Percentiles rank a stretch among this genome's conserved stretches.
Evolutionary conservation across 495 filamentous ascomycete species (phyloP).

Genomic region (Daldinia concentrica): DNA sequence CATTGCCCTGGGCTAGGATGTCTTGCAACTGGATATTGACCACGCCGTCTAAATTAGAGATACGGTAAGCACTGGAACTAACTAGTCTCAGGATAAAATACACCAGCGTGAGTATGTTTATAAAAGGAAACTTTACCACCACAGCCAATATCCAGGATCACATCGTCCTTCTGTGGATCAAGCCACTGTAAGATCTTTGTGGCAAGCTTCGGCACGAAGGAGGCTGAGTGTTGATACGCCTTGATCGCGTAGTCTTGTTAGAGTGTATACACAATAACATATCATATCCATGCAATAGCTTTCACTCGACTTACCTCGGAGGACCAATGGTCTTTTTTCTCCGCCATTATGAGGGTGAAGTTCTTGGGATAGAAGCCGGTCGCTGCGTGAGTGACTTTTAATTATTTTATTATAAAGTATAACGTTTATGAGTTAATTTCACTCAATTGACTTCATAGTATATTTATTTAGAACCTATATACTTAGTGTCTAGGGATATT

Average conservation of each 20-base stretch:
- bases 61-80: not conserved
- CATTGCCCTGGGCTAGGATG: conserved; percentile 50
- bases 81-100: not conserved
- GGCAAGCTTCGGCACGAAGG: conserved; percentile 78
- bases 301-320: conserved; percentile 54
- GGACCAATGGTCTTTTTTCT: conserved; percentile 66
- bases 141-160: conserved; percentile 78
- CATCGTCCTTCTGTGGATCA: conserved; percentile 66
- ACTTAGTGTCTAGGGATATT: not conserved
- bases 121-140: conserved; percentile 58
- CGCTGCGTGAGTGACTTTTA: not conserved
- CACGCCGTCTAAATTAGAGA: conserved; percentile 61
- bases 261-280: not conserved
- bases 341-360: conserved; percentile 36
- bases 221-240: conserved; percentile 71
- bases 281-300: not conserved
- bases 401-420: not conserved
- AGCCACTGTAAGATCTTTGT: conserved; percentile 72
- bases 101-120: not conserved
- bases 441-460: not conserved
- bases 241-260: conserved; percentile 39
- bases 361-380: not conserved
- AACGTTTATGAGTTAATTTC: not conserved
- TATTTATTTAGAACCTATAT: not conserved
- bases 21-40: conserved; percentile 66